These are phyloP conservation scores for Talaromyces sp. DNA, from an alignment of 2,329 filamentous ascomycete genomes.

Conservation along the genomic window DNA sequence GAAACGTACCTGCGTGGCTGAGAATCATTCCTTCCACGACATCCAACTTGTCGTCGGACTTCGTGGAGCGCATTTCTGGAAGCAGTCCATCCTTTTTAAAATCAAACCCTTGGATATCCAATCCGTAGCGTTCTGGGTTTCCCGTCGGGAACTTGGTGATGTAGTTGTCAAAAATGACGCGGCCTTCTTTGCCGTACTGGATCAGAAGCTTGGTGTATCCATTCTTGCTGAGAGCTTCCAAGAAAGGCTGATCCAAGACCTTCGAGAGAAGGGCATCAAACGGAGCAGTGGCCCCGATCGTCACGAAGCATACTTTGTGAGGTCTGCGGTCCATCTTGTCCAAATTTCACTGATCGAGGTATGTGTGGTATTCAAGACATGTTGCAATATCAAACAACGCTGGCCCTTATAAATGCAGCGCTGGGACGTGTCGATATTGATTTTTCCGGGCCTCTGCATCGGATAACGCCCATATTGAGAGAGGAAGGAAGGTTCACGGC, in stretches of 20 bases:
- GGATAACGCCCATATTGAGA: background rate
- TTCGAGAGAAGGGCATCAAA: slow-evolving; percentile 68
- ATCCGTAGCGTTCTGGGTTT: slow-evolving; percentile 25
- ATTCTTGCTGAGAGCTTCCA: slow-evolving; percentile 52
- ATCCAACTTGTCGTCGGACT: slow-evolving; percentile 37
- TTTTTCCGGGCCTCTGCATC: background rate
- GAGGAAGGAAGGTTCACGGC: background rate
- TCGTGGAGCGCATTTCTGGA: slow-evolving; percentile 52
- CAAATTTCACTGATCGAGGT: background rate
- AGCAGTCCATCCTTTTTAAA: slow-evolving; percentile 59
- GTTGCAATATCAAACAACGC: background rate
- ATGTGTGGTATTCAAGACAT: background rate
- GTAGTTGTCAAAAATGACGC: slow-evolving; percentile 46
- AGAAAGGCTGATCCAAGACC: slow-evolving; percentile 58
- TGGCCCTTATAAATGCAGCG: background rate
- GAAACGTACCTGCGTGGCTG: slow-evolving; percentile 72
- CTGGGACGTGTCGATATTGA: background rate
- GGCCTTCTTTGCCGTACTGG: slow-evolving; percentile 71
- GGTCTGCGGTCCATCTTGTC: slow-evolving; percentile 7
- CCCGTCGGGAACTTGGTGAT: slow-evolving; percentile 19
- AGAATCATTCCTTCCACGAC: slow-evolving; percentile 66
- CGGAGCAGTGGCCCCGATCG: slow-evolving; percentile 83
- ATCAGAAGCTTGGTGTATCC: slow-evolving; percentile 68
- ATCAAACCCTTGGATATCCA: slow-evolving; percentile 59
- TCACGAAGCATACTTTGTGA: slow-evolving; percentile 66